A percentile compares a stretch with the other conserved stretches of the same genome.
These are phyloP conservation scores for Capillidium heterosporum DNA, from an alignment of 371 early-diverging fungal species.

Conservation along the genomic window DNA sequence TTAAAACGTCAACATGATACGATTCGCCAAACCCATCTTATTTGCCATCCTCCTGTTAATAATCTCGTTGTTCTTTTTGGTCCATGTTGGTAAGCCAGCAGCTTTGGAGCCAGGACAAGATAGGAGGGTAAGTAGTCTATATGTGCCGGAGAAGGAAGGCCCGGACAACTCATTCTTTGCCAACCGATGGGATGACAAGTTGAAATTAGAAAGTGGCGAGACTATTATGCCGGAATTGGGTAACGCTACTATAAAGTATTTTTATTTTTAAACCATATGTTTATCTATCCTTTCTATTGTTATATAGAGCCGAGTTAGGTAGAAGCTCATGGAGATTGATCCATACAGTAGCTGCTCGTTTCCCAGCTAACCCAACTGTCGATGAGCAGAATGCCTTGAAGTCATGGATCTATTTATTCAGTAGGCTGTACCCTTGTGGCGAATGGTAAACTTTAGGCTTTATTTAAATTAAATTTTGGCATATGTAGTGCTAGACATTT, in stretches of 20 bases:
- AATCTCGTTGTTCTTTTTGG: no score
- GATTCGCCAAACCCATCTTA: neutral
- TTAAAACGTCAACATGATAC: neutral
- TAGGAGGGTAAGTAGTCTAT: neutral
- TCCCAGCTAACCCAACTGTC: constrained; percentile 67
- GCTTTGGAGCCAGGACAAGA: neutral
- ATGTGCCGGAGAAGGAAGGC: neutral
- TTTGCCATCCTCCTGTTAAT: no score
- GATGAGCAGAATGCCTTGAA: constrained; percentile 61
- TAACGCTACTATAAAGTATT: constrained; percentile 11
- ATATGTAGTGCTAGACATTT: constrained; percentile 67
- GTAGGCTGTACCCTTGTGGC: constrained; percentile 92
- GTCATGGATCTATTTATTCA: constrained; percentile 67
- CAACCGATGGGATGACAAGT: neutral
- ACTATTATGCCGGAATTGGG: constrained; percentile 11
- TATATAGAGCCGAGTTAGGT: constrained; percentile 61
- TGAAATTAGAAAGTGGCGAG: constrained; percentile 3
- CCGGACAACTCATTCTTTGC: neutral
- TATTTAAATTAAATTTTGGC: neutral
- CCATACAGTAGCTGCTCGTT: constrained; percentile 94
- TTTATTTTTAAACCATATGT: neutral
- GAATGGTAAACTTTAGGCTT: constrained; percentile 53
- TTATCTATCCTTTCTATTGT: neutral
- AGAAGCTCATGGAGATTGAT: constrained; percentile 67
- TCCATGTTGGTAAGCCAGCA: no score